phyloP scores from a whole-genome alignment of 148 eudicot species.

The Amaranthus hypochondriacus region DNA sequence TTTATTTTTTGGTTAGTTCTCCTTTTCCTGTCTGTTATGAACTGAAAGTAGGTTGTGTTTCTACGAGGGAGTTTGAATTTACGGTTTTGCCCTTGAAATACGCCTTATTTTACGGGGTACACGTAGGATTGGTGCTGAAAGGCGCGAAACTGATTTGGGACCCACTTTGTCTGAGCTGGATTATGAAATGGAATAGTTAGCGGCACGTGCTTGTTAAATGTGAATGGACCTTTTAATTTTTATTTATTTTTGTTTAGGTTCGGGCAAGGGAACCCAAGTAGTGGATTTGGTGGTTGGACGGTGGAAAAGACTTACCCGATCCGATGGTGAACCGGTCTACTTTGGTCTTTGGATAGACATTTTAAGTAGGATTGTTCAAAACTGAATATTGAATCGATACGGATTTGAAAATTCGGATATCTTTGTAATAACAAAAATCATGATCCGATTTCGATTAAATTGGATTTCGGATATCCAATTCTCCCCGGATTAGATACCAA shows the following conservation, averaged over 20 bases:
- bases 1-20: background rate
- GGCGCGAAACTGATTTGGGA: conserved; percentile 23
- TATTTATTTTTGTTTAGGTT: background rate
- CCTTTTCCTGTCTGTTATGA: conserved; percentile 64
- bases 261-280: background rate
- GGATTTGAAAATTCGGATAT: no score
- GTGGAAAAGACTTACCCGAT: conserved; percentile 6
- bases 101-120: conserved; percentile 20
- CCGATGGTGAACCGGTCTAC: no score
- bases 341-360: no score
- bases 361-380: no score
- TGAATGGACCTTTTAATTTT: background rate
- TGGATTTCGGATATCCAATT: no score
- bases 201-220: conserved; percentile 2
- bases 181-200: background rate
- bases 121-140: conserved; percentile 10
- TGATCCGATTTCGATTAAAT: no score
- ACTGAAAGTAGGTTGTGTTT: conserved; percentile 42
- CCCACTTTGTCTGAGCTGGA: conserved; percentile 4
- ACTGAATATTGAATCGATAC: no score
- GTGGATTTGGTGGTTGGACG: background rate
- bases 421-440: no score
- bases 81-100: conserved; percentile 25
- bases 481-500: no score
- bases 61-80: background rate